Evolutionary conservation across 148 eudicot genomes (phyloP).

Genomic region (Dysphania ambrosioides): DNA sequence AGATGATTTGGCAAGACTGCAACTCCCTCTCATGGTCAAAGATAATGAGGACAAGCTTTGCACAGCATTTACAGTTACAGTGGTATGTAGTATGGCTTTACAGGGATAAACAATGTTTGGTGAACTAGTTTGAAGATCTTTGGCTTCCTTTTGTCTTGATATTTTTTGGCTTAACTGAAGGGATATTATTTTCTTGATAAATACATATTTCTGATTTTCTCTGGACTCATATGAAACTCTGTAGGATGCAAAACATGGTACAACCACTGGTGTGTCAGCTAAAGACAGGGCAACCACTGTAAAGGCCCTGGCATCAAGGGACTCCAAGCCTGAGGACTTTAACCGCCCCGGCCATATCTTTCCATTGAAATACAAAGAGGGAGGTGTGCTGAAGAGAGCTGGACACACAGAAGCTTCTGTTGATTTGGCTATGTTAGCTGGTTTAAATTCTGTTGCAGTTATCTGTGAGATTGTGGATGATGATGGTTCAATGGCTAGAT

Average conservation of each 20-base stretch:
- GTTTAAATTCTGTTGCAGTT: slow-evolving; percentile 72
- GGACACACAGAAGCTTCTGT: slow-evolving; percentile 96
- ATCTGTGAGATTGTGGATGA: slow-evolving; percentile 93
- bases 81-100: slow-evolving; percentile 47
- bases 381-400: slow-evolving; percentile 92
- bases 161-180: neutral
- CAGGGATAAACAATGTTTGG: neutral
- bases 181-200: neutral
- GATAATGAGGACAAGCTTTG: slow-evolving; percentile 77
- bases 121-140: neutral
- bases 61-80: slow-evolving; percentile 88
- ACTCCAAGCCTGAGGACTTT: slow-evolving; percentile 79
- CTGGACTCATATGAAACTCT: slow-evolving; percentile 6
- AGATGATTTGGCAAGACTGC: slow-evolving; percentile 70
- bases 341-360: slow-evolving; percentile 98
- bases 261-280: slow-evolving; percentile 92
- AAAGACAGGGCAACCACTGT: slow-evolving; percentile 75
- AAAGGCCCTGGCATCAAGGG: slow-evolving; percentile 64
- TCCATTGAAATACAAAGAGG: slow-evolving; percentile 83
- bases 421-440: slow-evolving; percentile 78
- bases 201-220: neutral
- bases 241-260: slow-evolving; percentile 92
- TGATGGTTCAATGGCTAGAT: slow-evolving; percentile 97
- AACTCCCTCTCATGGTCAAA: slow-evolving; percentile 84
- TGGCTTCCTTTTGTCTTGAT: neutral